These are phyloP conservation scores for Anthracocystis walkeri DNA, from an alignment of 1,284 basidiomycete species.

Conservation along the genomic window DNA sequence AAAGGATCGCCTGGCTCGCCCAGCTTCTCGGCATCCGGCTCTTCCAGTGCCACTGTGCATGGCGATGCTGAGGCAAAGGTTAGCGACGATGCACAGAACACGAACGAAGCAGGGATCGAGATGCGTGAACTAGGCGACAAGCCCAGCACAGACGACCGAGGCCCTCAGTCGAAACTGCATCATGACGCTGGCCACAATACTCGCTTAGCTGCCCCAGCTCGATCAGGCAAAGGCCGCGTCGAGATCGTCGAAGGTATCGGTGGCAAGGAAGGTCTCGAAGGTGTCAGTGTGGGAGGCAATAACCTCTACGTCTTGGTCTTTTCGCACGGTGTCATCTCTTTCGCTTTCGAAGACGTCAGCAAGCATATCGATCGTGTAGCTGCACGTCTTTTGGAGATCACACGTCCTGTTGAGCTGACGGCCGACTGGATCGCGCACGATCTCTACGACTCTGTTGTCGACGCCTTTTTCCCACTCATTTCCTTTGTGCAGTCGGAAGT, in stretches of 20 bases:
- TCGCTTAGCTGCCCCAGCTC: constrained; percentile 36
- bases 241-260: constrained; percentile 74
- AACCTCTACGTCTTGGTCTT: constrained; percentile 92
- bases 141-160: background rate
- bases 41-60: constrained; percentile 26
- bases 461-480: constrained; percentile 90
- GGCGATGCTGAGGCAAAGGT: constrained; percentile 25
- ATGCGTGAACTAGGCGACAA: constrained; percentile 34
- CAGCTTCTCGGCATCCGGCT: constrained; percentile 16
- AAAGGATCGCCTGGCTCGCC: constrained; percentile 40
- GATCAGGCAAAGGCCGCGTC: constrained; percentile 67
- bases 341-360: constrained; percentile 90
- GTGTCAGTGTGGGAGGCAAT: constrained; percentile 79
- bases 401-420: constrained; percentile 53
- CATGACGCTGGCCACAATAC: constrained; percentile 18
- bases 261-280: constrained; percentile 75
- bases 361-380: constrained; percentile 86
- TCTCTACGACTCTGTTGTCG: constrained; percentile 91
- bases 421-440: constrained; percentile 91
- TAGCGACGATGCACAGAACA: constrained; percentile 7
- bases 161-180: background rate
- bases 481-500: constrained; percentile 84
- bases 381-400: constrained; percentile 74
- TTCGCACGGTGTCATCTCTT: constrained; percentile 87
- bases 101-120: constrained; percentile 30